Percentiles rank a stretch among this genome's conserved stretches.
These are phyloP conservation scores for Anthoceros angustus DNA, from an alignment of 225 moss, liverwort and hornwort species.

Conservation along the genomic window DNA sequence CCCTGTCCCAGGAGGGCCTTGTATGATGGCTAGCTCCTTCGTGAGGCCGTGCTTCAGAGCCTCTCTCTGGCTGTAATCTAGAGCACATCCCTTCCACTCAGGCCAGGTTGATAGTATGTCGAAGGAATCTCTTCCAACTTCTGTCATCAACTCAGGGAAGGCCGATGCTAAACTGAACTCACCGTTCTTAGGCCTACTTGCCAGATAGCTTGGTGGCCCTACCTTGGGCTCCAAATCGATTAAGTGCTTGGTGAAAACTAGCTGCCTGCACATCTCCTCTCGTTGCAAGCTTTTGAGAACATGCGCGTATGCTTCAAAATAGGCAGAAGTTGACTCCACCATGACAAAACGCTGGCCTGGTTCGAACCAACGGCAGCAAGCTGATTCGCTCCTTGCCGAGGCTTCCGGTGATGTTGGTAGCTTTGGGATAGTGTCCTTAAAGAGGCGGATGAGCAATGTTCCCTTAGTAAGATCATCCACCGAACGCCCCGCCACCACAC, in stretches of 20 bases:
- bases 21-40: conserved; percentile 36
- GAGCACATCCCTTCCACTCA: not conserved
- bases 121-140: conserved; percentile 18
- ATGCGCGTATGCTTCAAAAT: conserved; percentile 30
- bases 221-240: conserved; percentile 19
- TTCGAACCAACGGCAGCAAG: not conserved
- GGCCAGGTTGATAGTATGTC: conserved; percentile 19
- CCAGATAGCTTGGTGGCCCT: conserved; percentile 19
- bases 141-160: conserved; percentile 11
- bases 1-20: conserved; percentile 40
- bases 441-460: conserved; percentile 9
- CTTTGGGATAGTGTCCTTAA: conserved; percentile 5
- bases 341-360: conserved; percentile 18
- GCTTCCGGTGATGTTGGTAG: no score
- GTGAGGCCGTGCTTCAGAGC: conserved; percentile 36
- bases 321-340: conserved; percentile 32
- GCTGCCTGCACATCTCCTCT: conserved; percentile 21
- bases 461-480: conserved; percentile 11
- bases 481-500: conserved; percentile 11
- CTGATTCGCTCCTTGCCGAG: not conserved
- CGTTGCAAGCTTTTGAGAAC: conserved; percentile 23
- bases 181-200: conserved; percentile 10
- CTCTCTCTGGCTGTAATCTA: conserved; percentile 26
- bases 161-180: conserved; percentile 15
- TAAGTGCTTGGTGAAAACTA: conserved; percentile 23